phyloP scores from a whole-genome alignment of 257 asterid species.

The Primulina tabacum region DNA sequence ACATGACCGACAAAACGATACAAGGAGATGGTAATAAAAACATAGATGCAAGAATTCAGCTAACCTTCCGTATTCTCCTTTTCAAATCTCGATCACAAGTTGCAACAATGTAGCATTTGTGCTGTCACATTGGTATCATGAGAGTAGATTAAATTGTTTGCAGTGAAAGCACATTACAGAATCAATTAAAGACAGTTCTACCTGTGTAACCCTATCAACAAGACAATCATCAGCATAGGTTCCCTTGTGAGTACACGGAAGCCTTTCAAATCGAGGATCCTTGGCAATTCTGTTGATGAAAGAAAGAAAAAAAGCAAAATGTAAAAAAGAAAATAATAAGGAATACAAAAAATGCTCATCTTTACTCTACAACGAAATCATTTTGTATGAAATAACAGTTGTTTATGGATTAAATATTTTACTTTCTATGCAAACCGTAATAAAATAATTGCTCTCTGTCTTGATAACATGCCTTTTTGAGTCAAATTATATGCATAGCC shows the following conservation, averaged over 20 bases:
- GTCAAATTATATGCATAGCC: background rate
- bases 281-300: conserved; percentile 68
- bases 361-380: no score
- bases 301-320: background rate
- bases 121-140: conserved; percentile 46
- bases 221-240: conserved; percentile 84
- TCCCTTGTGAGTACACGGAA: conserved; percentile 93
- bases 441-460: background rate
- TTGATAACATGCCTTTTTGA: background rate
- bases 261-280: conserved; percentile 98
- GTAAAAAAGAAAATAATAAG: no score
- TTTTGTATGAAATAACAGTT: background rate
- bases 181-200: conserved; percentile 20
- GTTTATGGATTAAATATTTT: background rate
- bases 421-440: background rate
- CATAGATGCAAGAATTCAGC: background rate
- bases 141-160: conserved; percentile 9
- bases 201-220: conserved; percentile 76
- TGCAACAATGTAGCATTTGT: conserved; percentile 93
- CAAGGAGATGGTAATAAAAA: background rate
- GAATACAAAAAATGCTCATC: no score
- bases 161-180: background rate
- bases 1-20: background rate
- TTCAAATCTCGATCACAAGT: conserved; percentile 96
- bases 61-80: conserved; percentile 92